These are phyloP conservation scores for Ceratocystis variospora DNA, from an alignment of 2,329 filamentous ascomycete genomes.

Conservation along the genomic window DNA sequence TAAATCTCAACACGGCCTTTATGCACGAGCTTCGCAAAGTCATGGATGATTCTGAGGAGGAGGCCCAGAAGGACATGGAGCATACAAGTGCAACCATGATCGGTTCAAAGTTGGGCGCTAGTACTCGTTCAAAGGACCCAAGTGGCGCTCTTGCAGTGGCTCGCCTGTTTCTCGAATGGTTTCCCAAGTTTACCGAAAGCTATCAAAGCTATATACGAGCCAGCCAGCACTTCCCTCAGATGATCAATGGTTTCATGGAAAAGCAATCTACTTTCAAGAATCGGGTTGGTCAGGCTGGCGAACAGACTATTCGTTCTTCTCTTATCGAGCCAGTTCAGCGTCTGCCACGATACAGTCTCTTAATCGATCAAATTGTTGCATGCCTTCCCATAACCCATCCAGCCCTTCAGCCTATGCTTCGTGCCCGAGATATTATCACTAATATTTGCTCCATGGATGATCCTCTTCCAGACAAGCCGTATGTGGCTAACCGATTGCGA, in stretches of 20 bases:
- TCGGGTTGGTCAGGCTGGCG: constrained; percentile 67
- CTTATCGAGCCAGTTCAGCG: constrained; percentile 94
- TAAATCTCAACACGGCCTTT: constrained; percentile 70
- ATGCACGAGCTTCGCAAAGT: constrained; percentile 60
- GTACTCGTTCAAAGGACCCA: constrained; percentile 47
- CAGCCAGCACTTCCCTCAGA: constrained; percentile 72
- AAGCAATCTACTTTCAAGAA: constrained; percentile 71
- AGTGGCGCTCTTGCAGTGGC: constrained; percentile 68
- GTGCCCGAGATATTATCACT: constrained; percentile 82
- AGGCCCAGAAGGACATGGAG: constrained; percentile 64
- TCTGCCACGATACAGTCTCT: constrained; percentile 81
- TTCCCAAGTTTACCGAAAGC: constrained; percentile 78
- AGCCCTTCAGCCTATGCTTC: constrained; percentile 67
- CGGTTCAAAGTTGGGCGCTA: constrained; percentile 33
- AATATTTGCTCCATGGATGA: constrained; percentile 92
- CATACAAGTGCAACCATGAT: constrained; percentile 32
- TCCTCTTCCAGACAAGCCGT: constrained; percentile 53
- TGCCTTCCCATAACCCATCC: constrained; percentile 77
- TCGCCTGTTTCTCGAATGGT: constrained; percentile 75
- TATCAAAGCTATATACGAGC: constrained; percentile 89
- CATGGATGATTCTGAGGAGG: constrained; percentile 71
- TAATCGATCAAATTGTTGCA: constrained; percentile 89
- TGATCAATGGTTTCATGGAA: constrained; percentile 66
- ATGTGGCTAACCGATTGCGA: constrained; percentile 58
- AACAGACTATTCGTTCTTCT: constrained; percentile 78